phyloP scores from a whole-genome alignment of 805 yeast genomes.

The Candida caryicola region DNA sequence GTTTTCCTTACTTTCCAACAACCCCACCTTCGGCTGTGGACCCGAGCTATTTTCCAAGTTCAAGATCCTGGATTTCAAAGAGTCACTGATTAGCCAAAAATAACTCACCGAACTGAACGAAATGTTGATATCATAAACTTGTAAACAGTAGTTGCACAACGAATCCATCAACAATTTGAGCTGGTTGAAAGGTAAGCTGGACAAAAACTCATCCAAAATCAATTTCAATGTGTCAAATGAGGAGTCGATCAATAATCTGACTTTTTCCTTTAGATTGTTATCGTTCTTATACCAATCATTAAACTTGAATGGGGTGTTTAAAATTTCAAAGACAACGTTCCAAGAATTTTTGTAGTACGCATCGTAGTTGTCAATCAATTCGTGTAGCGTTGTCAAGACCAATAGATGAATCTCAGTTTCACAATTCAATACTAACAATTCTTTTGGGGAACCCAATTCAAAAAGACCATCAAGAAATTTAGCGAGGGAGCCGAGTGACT shows the following conservation, averaged over 20 bases:
- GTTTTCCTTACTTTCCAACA: background rate
- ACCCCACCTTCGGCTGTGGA: background rate
- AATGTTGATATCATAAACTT: constrained; percentile 72
- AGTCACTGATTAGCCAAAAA: constrained; percentile 89
- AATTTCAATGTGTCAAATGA: constrained; percentile 82
- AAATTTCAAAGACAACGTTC: constrained; percentile 65
- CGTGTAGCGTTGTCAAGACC: constrained; percentile 61
- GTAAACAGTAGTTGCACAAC: constrained; percentile 67
- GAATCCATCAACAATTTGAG: constrained; percentile 67
- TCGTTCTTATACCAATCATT: constrained; percentile 20
- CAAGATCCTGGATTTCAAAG: constrained; percentile 29
- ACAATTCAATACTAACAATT: constrained; percentile 48
- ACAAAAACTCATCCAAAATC: constrained; percentile 81
- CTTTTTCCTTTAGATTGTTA: constrained; percentile 43
- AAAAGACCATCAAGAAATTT: constrained; percentile 43
- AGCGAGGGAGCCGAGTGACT: constrained; percentile 49
- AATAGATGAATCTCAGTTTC: constrained; percentile 68
- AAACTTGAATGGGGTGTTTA: constrained; percentile 53
- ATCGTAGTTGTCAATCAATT: constrained; percentile 78
- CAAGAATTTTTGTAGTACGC: constrained; percentile 59
- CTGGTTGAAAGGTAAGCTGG: constrained; percentile 64
- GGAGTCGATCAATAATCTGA: constrained; percentile 52
- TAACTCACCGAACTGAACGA: constrained; percentile 90
- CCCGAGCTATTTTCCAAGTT: background rate
- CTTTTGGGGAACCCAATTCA: constrained; percentile 36